phyloP scores from a whole-genome alignment of 441 rosid genomes.

The Syzygium syzygioides region DNA sequence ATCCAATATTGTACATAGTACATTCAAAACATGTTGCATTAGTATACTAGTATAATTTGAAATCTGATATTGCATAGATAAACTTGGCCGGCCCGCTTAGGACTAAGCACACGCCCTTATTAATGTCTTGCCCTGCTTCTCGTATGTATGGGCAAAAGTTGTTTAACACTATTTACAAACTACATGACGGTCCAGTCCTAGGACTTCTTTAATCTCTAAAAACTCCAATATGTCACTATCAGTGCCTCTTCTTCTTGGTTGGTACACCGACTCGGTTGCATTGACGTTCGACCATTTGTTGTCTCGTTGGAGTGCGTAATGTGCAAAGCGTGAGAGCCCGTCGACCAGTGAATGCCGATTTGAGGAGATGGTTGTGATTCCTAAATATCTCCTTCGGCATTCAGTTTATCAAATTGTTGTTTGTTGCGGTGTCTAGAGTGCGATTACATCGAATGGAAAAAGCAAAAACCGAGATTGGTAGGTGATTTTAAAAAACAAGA shows the following conservation, averaged over 20 bases:
- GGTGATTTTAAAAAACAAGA: too few species aligned
- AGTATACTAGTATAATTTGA: not conserved
- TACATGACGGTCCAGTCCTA: fast-evolving
- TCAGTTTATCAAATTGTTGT: not conserved
- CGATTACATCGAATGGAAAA: fast-evolving
- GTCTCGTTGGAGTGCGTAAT: not conserved
- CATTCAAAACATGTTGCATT: not conserved
- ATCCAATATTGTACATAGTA: not conserved
- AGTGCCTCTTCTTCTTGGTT: not conserved
- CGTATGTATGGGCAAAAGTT: not conserved
- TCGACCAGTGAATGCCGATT: fast-evolving
- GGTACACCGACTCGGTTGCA: not conserved
- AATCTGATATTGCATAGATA: not conserved
- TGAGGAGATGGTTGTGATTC: not conserved
- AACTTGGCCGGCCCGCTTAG: not conserved
- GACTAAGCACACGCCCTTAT: fast-evolving
- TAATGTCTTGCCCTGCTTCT: not conserved
- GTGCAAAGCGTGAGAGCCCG: fast-evolving
- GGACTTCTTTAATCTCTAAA: not conserved
- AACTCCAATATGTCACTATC: not conserved
- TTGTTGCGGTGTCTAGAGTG: not conserved
- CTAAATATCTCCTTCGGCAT: not conserved
- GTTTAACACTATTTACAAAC: not conserved
- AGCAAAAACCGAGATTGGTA: too few species aligned
- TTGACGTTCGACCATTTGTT: not conserved